A percentile compares a stretch with the other conserved stretches of the same genome.
These are phyloP conservation scores for Zanthoxylum bungeanum DNA, from an alignment of 345 rosid species.

Conservation along the genomic window DNA sequence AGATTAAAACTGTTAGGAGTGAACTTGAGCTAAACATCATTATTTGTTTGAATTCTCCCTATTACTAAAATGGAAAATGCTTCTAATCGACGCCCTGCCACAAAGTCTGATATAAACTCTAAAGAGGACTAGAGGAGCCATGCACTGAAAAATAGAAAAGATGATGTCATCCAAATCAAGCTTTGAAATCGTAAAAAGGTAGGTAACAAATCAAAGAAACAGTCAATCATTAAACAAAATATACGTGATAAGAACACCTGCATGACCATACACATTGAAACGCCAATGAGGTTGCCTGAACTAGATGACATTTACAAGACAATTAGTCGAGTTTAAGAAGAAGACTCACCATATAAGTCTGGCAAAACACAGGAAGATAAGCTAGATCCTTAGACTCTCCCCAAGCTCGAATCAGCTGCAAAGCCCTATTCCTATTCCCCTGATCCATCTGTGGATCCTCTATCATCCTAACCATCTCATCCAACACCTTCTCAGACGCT, in stretches of 20 bases:
- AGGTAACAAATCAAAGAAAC: not conserved
- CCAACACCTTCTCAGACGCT: slow-evolving; percentile 74
- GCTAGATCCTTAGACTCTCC: slow-evolving; percentile 73
- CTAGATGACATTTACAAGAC: not conserved
- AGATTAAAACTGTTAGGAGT: not conserved
- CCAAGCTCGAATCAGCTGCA: slow-evolving; percentile 78
- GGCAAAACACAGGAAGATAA: slow-evolving; percentile 74
- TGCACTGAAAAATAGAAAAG: not conserved
- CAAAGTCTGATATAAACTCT: not conserved
- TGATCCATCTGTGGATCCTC: slow-evolving; percentile 48
- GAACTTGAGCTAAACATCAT: not conserved
- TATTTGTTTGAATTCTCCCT: not conserved
- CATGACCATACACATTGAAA: not conserved
- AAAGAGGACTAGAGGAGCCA: not conserved
- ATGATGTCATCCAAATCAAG: not conserved
- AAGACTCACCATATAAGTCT: slow-evolving; percentile 57
- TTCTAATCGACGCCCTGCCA: not conserved
- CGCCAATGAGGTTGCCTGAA: not conserved
- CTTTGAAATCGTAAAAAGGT: not conserved
- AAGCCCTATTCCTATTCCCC: slow-evolving; percentile 51
- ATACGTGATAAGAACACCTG: not conserved
- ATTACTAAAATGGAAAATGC: not conserved
- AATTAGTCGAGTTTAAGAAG: not conserved
- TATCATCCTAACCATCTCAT: slow-evolving; percentile 81
- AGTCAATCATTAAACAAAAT: not conserved